These are phyloP conservation scores for Pisolithus orientalis DNA, from an alignment of 768 basidiomycete species.

Conservation along the genomic window DNA sequence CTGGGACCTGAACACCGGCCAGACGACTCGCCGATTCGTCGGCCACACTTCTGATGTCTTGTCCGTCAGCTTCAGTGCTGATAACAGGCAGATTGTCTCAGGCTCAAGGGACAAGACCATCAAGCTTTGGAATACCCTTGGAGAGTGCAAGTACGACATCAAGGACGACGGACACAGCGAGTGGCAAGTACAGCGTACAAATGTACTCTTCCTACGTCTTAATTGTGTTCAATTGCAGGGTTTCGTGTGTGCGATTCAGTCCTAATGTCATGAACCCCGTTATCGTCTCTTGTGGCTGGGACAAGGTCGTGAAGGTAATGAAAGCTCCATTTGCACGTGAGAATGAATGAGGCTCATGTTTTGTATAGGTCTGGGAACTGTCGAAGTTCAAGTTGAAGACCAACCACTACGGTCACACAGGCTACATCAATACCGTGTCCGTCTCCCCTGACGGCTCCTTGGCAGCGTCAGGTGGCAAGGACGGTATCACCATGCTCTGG, in stretches of 20 bases:
- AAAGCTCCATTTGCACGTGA: background rate
- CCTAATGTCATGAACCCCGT: slow-evolving; percentile 97
- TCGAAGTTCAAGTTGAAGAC: slow-evolving; percentile 99
- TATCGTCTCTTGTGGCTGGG: slow-evolving; percentile 99
- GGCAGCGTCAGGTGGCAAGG: slow-evolving; percentile 98
- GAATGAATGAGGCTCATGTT: slow-evolving; percentile 10
- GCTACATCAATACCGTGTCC: slow-evolving; percentile 97
- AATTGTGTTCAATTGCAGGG: slow-evolving; percentile 46
- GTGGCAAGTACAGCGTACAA: slow-evolving; percentile 47
- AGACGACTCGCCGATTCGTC: slow-evolving; percentile 94
- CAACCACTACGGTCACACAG: slow-evolving; percentile 99
- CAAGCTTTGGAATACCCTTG: slow-evolving; percentile 99
- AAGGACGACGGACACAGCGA: slow-evolving; percentile 97
- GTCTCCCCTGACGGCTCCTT: slow-evolving; percentile 99
- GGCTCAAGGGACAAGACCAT: slow-evolving; percentile 95
- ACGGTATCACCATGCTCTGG: slow-evolving; percentile 99
- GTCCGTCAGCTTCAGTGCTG: slow-evolving; percentile 98
- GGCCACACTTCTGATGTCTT: slow-evolving; percentile 98
- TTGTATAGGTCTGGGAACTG: slow-evolving; percentile 93
- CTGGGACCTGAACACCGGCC: slow-evolving; percentile 98
- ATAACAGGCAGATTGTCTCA: slow-evolving; percentile 99
- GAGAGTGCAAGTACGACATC: slow-evolving; percentile 99
- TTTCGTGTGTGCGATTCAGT: slow-evolving; percentile 98
- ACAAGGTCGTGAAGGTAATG: slow-evolving; percentile 97
- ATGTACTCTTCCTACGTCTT: background rate